phyloP scores from a whole-genome alignment of 129 eudicot species.

The Flaveria ramosissima region DNA sequence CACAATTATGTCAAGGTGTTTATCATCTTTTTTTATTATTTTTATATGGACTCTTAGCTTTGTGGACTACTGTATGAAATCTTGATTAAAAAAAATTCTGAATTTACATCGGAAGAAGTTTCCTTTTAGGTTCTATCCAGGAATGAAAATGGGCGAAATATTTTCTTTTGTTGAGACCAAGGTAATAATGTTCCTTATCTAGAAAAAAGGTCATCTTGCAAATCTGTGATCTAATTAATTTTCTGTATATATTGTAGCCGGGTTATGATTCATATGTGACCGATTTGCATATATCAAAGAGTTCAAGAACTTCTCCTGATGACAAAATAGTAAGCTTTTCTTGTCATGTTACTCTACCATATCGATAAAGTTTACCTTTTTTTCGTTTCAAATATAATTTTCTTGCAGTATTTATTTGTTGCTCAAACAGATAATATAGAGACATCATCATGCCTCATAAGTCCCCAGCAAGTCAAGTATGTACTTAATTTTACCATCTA shows the following conservation, averaged over 20 bases:
- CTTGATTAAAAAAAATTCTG: background rate
- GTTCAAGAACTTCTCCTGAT: conserved; percentile 40
- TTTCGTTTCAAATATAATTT: conserved; percentile 25
- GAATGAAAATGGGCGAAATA: conserved; percentile 67
- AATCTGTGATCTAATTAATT: conserved; percentile 13
- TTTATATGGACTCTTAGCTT: conserved; percentile 19
- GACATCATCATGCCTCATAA: conserved; percentile 74
- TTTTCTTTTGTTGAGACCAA: conserved; percentile 55
- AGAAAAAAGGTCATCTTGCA: background rate
- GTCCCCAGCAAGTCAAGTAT: conserved; percentile 73
- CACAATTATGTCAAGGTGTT: conserved; percentile 67
- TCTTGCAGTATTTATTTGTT: conserved; percentile 66
- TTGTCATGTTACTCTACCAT: conserved; percentile 16
- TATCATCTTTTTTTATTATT: background rate
- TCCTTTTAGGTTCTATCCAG: conserved; percentile 76
- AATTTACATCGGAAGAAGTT: conserved; percentile 13
- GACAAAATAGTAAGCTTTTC: conserved; percentile 68
- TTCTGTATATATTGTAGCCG: conserved; percentile 50
- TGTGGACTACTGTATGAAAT: background rate
- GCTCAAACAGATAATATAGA: conserved; percentile 64
- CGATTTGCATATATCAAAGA: conserved; percentile 76
- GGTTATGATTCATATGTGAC: conserved; percentile 77
- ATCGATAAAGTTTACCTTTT: background rate
- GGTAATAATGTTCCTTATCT: conserved; percentile 44
- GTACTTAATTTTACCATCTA: conserved; percentile 12